phyloP scores from a whole-genome alignment of 169 alveolate species.

The Plasmodium knowlesi region DNA sequence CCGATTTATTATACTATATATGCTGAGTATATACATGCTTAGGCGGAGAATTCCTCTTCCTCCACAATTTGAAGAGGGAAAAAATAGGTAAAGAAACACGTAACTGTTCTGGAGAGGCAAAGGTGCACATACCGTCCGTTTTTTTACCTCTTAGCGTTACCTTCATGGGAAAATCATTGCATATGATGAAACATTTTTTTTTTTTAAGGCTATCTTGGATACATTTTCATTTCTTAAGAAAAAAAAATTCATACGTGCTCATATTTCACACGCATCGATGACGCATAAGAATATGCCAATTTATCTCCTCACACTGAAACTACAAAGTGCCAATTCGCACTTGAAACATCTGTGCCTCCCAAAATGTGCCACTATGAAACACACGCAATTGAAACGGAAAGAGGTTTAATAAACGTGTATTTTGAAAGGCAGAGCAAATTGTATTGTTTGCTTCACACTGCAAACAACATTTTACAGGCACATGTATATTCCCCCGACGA shows the following conservation, averaged over 20 bases:
- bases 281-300: neutral
- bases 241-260: neutral
- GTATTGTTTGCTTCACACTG: constrained; percentile 66
- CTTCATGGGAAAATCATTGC: neutral
- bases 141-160: neutral
- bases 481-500: constrained; percentile 57
- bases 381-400: constrained; percentile 47
- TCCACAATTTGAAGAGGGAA: neutral
- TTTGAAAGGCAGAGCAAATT: constrained; percentile 64
- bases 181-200: neutral
- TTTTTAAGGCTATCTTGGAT: neutral
- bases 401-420: constrained; percentile 51
- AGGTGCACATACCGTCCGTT: neutral
- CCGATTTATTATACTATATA: neutral
- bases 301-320: neutral
- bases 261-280: neutral
- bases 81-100: neutral
- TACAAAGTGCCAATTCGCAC: neutral
- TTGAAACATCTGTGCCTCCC: neutral
- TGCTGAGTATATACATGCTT: neutral
- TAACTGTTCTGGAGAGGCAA: neutral
- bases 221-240: neutral
- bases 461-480: constrained; percentile 70
- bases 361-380: constrained; percentile 64
- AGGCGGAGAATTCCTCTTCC: neutral